Evolutionary conservation across 805 yeast species (phyloP).

Genomic region (Hanseniaspora lachancei): DNA sequence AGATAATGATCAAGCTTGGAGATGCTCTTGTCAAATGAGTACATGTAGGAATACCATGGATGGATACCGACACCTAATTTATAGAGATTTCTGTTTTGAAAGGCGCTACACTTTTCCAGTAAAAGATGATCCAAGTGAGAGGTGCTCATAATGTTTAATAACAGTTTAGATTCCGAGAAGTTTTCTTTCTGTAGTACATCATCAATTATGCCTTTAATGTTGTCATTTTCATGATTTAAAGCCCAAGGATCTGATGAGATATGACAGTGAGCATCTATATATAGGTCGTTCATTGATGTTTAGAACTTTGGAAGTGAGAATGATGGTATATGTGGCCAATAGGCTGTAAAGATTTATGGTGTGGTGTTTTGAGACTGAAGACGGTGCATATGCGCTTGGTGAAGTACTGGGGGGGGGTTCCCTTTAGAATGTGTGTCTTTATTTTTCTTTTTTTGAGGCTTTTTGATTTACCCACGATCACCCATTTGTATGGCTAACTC

Average conservation of each 20-base stretch:
- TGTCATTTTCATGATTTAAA: slow-evolving; percentile 9
- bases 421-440: too few relatives aligned
- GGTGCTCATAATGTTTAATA: slow-evolving; percentile 36
- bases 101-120: slow-evolving; percentile 16
- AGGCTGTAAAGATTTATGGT: too few relatives aligned
- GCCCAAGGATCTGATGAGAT: slow-evolving; percentile 20
- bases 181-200: too few relatives aligned
- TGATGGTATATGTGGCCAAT: too few relatives aligned
- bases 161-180: neutral
- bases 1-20: slow-evolving; percentile 44
- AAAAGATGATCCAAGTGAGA: slow-evolving; percentile 5
- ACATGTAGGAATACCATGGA: slow-evolving; percentile 81
- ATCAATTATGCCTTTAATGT: neutral
- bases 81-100: slow-evolving; percentile 15
- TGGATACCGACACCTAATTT: slow-evolving; percentile 61
- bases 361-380: too few relatives aligned
- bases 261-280: slow-evolving; percentile 33
- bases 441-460: too few relatives aligned
- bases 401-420: too few relatives aligned
- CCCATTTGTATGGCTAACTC: too few relatives aligned
- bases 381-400: too few relatives aligned
- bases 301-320: too few relatives aligned
- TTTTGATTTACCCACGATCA: too few relatives aligned
- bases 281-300: neutral
- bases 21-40: slow-evolving; percentile 25